Evolutionary conservation across 495 filamentous ascomycete genomes (phyloP).

Genomic region (Bryoglossum gracile): DNA sequence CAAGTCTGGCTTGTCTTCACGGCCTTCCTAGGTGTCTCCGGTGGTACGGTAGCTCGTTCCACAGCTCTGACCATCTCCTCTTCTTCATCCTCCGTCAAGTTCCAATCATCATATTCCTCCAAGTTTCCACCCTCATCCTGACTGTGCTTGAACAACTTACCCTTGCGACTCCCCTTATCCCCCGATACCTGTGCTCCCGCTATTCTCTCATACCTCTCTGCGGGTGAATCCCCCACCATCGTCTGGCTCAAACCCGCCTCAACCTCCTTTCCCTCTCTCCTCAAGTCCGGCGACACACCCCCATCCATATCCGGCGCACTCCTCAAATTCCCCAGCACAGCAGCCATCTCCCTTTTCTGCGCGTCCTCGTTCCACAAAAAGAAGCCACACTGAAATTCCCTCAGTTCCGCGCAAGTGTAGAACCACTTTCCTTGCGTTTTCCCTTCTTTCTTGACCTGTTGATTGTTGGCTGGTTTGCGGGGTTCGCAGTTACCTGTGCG

Average conservation of each 20-base stretch:
- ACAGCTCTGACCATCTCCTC: constrained; percentile 10
- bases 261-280: not conserved
- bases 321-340: constrained; percentile 40
- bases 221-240: constrained; percentile 2
- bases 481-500: constrained; percentile 54
- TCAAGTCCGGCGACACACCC: no score
- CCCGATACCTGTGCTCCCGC: constrained; percentile 11
- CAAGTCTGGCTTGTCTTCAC: constrained; percentile 33
- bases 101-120: constrained; percentile 19
- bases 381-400: constrained; percentile 50
- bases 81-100: constrained; percentile 15
- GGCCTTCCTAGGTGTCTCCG: constrained; percentile 40
- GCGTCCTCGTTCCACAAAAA: constrained; percentile 68
- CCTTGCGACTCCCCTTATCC: no score
- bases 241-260: not conserved
- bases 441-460: constrained; percentile 59
- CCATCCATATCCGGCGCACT: constrained; percentile 4
- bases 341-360: constrained; percentile 42
- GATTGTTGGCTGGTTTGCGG: constrained; percentile 50
- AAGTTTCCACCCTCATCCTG: constrained; percentile 3
- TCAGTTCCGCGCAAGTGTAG: constrained; percentile 55
- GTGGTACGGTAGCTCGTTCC: constrained; percentile 13
- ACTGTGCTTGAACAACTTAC: constrained; percentile 8
- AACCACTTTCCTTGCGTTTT: constrained; percentile 60
- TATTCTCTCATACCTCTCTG: constrained; percentile 9